These are phyloP conservation scores for Astragalus membranaceus DNA, from an alignment of 306 rosid genomes.

Conservation along the genomic window DNA sequence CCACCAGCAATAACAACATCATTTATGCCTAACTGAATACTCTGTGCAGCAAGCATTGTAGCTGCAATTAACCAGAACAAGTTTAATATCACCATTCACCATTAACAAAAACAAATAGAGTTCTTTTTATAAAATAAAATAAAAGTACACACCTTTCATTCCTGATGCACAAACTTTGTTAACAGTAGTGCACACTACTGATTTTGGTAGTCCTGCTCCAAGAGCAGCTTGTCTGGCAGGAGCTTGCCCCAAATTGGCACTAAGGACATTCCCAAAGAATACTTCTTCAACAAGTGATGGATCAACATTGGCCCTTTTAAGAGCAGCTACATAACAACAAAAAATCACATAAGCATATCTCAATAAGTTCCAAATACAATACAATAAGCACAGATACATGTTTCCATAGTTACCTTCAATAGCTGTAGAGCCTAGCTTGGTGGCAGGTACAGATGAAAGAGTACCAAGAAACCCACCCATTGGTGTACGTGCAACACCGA, in stretches of 20 bases:
- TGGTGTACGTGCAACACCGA: conserved; percentile 97
- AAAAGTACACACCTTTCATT: conserved; percentile 62
- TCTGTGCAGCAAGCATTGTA: conserved; percentile 92
- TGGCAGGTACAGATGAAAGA: conserved; percentile 78
- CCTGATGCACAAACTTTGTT: conserved; percentile 99
- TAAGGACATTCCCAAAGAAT: conserved; percentile 86
- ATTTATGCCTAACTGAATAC: conserved; percentile 89
- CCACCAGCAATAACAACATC: conserved; percentile 99
- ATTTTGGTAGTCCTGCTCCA: conserved; percentile 86
- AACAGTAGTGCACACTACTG: conserved; percentile 80
- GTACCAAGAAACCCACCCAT: conserved; percentile 93
- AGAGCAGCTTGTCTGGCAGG: conserved; percentile 99
- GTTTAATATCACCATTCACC: neutral
- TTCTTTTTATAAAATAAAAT: neutral
- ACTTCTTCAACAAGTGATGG: conserved; percentile 91
- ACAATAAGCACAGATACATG: neutral
- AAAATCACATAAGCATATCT: neutral
- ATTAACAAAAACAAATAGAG: neutral
- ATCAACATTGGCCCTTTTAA: conserved; percentile 85
- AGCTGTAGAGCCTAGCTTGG: conserved; percentile 87
- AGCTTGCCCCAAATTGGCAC: conserved; percentile 99
- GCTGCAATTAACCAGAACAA: conserved; percentile 48
- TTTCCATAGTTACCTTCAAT: conserved; percentile 57
- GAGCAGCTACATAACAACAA: conserved; percentile 57
- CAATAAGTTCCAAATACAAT: neutral